Evolutionary conservation across 129 eudicot genomes (phyloP).

Genomic region (Sambucus nigra): DNA sequence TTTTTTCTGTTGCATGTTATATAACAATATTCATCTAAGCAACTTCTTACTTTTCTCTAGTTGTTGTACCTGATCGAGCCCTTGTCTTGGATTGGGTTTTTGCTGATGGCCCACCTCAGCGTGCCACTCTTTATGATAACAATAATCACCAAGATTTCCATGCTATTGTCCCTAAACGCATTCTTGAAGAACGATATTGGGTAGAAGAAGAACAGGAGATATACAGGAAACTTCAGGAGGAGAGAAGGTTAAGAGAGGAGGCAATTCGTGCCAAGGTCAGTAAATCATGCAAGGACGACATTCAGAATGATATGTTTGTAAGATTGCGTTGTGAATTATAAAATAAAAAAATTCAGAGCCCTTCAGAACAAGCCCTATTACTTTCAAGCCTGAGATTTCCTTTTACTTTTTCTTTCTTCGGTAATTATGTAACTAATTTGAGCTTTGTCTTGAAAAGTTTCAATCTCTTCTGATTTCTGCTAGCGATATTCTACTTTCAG

Average conservation of each 20-base stretch:
- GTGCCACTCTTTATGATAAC: constrained; percentile 64
- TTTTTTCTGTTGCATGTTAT: neutral
- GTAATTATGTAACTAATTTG: too few relatives aligned
- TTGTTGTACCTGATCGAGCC: constrained; percentile 76
- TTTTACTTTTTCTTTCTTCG: neutral
- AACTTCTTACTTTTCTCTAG: constrained; percentile 33
- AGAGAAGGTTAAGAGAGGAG: constrained; percentile 67
- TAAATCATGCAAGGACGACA: neutral
- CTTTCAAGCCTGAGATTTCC: neutral
- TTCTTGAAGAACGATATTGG: constrained; percentile 67
- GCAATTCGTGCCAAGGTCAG: constrained; percentile 74
- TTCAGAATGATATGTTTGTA: neutral
- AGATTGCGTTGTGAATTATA: neutral
- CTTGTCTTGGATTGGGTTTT: constrained; percentile 96
- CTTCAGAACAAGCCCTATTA: too few relatives aligned
- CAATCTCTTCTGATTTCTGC: neutral
- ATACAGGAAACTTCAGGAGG: constrained; percentile 69
- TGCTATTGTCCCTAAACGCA: constrained; percentile 57
- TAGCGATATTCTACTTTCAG: neutral
- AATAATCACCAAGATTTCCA: constrained; percentile 76
- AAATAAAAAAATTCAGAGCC: too few relatives aligned
- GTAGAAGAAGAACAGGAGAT: constrained; percentile 64
- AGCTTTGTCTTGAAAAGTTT: neutral
- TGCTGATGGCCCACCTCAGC: constrained; percentile 95
- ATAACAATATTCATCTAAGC: constrained; percentile 9